A percentile compares a stretch with the other conserved stretches of the same genome.
phyloP scores from a whole-genome alignment of 768 basidiomycete genomes.

The Mycena rebaudengoi region DNA sequence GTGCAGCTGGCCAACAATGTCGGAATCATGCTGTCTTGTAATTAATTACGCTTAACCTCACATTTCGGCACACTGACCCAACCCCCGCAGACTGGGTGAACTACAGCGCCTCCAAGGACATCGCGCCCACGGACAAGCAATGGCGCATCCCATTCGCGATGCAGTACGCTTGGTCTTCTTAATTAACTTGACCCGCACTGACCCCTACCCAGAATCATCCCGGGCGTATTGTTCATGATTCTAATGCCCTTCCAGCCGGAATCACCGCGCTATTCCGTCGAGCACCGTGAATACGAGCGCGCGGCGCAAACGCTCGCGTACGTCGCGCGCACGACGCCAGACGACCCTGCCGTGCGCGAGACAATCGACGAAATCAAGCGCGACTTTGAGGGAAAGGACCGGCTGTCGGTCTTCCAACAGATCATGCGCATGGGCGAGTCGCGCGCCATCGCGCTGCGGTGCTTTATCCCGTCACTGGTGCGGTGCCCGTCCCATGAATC shows the following conservation, averaged over 20 bases:
- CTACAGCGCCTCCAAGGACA: slow-evolving; percentile 48
- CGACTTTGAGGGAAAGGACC: slow-evolving; percentile 55
- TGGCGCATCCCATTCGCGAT: slow-evolving; percentile 64
- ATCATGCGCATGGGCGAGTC: slow-evolving; percentile 54
- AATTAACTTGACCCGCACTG: background rate
- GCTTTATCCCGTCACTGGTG: slow-evolving; percentile 54
- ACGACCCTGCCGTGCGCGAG: slow-evolving; percentile 43
- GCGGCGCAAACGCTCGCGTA: slow-evolving; percentile 52
- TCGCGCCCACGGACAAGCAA: slow-evolving; percentile 49
- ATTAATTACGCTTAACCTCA: slow-evolving; percentile 7
- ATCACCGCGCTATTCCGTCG: slow-evolving; percentile 66
- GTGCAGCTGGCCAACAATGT: slow-evolving; percentile 49
- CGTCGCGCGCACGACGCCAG: slow-evolving; percentile 36
- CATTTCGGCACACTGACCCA: background rate
- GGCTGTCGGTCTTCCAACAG: slow-evolving; percentile 43
- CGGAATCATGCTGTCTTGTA: slow-evolving; percentile 48
- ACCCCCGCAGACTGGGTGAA: slow-evolving; percentile 55
- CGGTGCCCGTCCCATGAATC: too few relatives aligned
- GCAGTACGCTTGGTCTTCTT: slow-evolving; percentile 39
- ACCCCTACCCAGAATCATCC: slow-evolving; percentile 45
- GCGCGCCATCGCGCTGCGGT: slow-evolving; percentile 49
- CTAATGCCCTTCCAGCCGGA: slow-evolving; percentile 60
- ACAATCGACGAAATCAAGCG: slow-evolving; percentile 57
- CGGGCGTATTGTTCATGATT: slow-evolving; percentile 56
- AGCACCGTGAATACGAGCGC: slow-evolving; percentile 49